phyloP scores from a whole-genome alignment of 1,284 basidiomycete genomes.

The Pseudozyma thailandica region DNA sequence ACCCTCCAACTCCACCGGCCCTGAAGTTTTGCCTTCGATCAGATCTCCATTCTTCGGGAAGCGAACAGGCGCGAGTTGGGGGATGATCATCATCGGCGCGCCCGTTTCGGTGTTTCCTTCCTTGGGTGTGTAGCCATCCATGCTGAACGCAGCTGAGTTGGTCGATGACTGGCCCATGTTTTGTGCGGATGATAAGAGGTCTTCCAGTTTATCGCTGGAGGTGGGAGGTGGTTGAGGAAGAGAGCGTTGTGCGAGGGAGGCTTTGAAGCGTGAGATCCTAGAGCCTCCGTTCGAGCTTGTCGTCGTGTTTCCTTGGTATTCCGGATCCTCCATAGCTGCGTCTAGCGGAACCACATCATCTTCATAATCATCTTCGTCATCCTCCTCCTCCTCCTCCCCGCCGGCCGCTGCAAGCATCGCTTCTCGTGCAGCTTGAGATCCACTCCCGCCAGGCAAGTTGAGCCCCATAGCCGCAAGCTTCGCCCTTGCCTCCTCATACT shows the following conservation, averaged over 20 bases:
- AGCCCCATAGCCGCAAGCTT: slow-evolving; percentile 41
- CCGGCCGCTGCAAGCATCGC: slow-evolving; percentile 14
- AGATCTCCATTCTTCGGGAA: slow-evolving; percentile 49
- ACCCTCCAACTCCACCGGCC: slow-evolving; percentile 50
- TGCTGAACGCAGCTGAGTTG: slow-evolving; percentile 15
- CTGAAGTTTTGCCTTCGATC: slow-evolving; percentile 19
- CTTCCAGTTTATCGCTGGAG: slow-evolving; percentile 22
- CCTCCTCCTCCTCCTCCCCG: slow-evolving; percentile 1
- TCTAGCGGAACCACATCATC: slow-evolving; percentile 49
- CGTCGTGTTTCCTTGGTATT: slow-evolving; percentile 39
- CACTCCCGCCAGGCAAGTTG: slow-evolving; percentile 7
- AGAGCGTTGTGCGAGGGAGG: slow-evolving; percentile 19
- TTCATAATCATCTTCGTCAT: slow-evolving; percentile 46
- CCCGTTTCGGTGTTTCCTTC: not conserved
- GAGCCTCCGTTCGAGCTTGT: slow-evolving; percentile 14
- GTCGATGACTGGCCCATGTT: slow-evolving; percentile 26
- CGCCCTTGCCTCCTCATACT: slow-evolving; percentile 61
- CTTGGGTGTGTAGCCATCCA: slow-evolving; percentile 22
- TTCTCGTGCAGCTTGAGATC: not conserved
- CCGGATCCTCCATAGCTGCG: slow-evolving; percentile 42
- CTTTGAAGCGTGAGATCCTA: slow-evolving; percentile 54
- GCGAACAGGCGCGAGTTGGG: slow-evolving; percentile 45
- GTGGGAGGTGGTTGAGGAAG: not conserved
- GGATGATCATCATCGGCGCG: slow-evolving; percentile 55
- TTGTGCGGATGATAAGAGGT: slow-evolving; percentile 38